phyloP scores from a whole-genome alignment of 441 rosid species.

The Pelargonium australe region DNA sequence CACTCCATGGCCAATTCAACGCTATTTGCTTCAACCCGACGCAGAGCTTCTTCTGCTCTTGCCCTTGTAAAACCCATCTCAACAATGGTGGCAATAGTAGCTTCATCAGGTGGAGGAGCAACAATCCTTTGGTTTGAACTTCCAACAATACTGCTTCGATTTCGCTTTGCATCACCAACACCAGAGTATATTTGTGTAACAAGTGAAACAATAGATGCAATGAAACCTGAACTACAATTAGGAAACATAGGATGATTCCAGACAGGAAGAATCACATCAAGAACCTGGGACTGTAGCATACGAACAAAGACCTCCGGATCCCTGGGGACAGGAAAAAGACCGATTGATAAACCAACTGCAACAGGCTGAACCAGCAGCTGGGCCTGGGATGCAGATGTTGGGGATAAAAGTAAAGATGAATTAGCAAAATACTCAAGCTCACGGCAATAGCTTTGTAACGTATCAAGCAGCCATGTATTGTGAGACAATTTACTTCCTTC shows the following conservation, averaged over 20 bases:
- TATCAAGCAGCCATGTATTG: constrained; percentile 72
- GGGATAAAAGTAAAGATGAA: constrained; percentile 61
- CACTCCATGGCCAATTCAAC: constrained; percentile 99
- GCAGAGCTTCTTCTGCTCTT: constrained; percentile 91
- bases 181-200: constrained; percentile 84
- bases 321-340: constrained; percentile 83
- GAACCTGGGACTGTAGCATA: constrained; percentile 84
- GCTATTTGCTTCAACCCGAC: constrained; percentile 91
- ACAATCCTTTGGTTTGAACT: constrained; percentile 63
- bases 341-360: constrained; percentile 82
- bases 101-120: constrained; percentile 90
- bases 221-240: constrained; percentile 60
- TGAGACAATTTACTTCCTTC: constrained; percentile 66
- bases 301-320: constrained; percentile 86
- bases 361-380: constrained; percentile 92
- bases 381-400: constrained; percentile 68
- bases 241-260: constrained; percentile 91
- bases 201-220: constrained; percentile 68
- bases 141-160: constrained; percentile 53
- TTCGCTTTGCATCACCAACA: constrained; percentile 79
- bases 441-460: constrained; percentile 76
- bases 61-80: constrained; percentile 99
- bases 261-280: constrained; percentile 77
- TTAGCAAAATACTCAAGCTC: constrained; percentile 83
- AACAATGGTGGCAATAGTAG: constrained; percentile 77